Percentiles rank a stretch among this genome's conserved stretches.
phyloP scores from a whole-genome alignment of 495 filamentous ascomycete species.

The Aspergillus homomorphus region DNA sequence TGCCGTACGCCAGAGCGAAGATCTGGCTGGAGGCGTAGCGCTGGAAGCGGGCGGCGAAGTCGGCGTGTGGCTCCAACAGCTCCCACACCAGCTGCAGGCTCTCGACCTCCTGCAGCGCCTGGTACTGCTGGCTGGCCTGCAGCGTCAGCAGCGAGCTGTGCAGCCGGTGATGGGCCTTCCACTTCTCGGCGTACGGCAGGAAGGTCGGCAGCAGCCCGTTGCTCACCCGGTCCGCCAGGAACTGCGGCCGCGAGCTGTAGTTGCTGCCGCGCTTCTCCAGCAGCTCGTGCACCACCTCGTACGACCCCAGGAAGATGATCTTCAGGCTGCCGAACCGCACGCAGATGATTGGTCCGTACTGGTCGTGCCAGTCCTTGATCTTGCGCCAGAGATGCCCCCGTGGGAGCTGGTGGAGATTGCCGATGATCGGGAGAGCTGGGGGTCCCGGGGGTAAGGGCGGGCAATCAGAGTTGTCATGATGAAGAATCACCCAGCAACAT shows the following conservation, averaged over 20 bases:
- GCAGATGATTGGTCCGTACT: slow-evolving; percentile 28
- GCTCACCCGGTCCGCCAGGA: slow-evolving; percentile 23
- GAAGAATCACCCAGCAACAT: too few relatives aligned
- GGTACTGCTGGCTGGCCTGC: slow-evolving; percentile 31
- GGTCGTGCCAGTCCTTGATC: slow-evolving; percentile 24
- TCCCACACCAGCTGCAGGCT: slow-evolving; percentile 29
- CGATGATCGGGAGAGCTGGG: slow-evolving; percentile 32
- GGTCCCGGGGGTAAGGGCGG: slow-evolving; percentile 21
- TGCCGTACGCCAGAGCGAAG: slow-evolving; percentile 29
- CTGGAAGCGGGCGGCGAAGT: slow-evolving; percentile 21
- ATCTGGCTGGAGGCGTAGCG: slow-evolving; percentile 23
- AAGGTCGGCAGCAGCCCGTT: slow-evolving; percentile 38
- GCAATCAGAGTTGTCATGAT: slow-evolving; percentile 3
- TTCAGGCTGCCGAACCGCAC: slow-evolving; percentile 14
- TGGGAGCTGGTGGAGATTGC: slow-evolving; percentile 26
- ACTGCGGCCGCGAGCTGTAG: slow-evolving; percentile 24
- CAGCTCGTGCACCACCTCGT: slow-evolving; percentile 20
- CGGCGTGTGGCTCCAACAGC: slow-evolving; percentile 15
- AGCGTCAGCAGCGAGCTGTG: slow-evolving; percentile 29
- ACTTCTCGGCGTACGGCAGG: slow-evolving; percentile 39
- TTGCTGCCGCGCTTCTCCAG: slow-evolving; percentile 21
- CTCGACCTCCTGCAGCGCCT: slow-evolving; percentile 38
- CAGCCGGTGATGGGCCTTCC: slow-evolving; percentile 38
- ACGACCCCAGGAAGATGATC: slow-evolving; percentile 17
- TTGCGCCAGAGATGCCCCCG: slow-evolving; percentile 14